These are phyloP conservation scores for Cladosporium sp. DNA, from an alignment of 2,329 filamentous ascomycete species.

Conservation along the genomic window DNA sequence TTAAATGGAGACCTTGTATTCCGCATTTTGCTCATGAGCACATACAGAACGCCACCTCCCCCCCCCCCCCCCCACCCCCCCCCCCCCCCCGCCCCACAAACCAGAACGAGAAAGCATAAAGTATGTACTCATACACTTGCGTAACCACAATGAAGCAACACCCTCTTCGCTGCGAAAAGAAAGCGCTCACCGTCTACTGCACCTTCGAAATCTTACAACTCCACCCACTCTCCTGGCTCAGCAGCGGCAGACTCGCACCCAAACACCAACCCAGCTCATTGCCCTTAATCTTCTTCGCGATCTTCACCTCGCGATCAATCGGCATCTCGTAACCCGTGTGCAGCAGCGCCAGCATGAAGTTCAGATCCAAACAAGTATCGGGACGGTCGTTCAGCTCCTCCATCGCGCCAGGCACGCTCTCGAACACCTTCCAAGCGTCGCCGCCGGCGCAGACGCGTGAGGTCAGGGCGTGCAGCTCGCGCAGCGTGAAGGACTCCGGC, in stretches of 20 bases:
- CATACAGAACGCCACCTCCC: too few relatives aligned
- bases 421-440: slow-evolving; percentile 76
- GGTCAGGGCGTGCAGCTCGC: slow-evolving; percentile 81
- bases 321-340: slow-evolving; percentile 99
- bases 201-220: slow-evolving; percentile 13
- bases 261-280: slow-evolving; percentile 98
- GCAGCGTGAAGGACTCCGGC: slow-evolving; percentile 93
- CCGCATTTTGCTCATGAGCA: too few relatives aligned
- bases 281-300: slow-evolving; percentile 96
- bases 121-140: too few relatives aligned
- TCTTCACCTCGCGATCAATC: slow-evolving; percentile 89
- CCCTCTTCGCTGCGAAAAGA: too few relatives aligned
- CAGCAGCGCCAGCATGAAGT: slow-evolving; percentile 88
- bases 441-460: slow-evolving; percentile 82
- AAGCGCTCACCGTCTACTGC: neutral
- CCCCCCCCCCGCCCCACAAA: too few relatives aligned
- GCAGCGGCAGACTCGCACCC: slow-evolving; percentile 61
- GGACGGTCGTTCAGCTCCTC: slow-evolving; percentile 74
- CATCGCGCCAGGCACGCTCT: slow-evolving; percentile 67
- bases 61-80: too few relatives aligned
- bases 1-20: too few relatives aligned
- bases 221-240: slow-evolving; percentile 27
- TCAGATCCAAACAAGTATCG: slow-evolving; percentile 90
- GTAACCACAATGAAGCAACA: too few relatives aligned
- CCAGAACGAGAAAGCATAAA: too few relatives aligned